phyloP scores from a whole-genome alignment of 768 basidiomycete genomes.

The Naganishia onofrii region DNA sequence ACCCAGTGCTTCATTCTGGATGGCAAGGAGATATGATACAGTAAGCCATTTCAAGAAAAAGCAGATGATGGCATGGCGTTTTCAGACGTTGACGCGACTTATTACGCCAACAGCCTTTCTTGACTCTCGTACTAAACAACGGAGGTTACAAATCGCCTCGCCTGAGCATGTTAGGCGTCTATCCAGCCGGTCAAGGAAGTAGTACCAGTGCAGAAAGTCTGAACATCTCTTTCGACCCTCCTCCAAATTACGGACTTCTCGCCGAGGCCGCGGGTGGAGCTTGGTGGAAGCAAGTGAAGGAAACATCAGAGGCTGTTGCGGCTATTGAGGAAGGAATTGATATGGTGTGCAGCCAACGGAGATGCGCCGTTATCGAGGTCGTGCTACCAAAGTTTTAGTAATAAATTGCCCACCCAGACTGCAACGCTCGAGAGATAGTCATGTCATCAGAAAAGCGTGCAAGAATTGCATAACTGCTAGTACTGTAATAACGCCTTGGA shows the following conservation, averaged over 20 bases:
- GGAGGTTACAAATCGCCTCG: conserved; percentile 63
- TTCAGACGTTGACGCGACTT: neutral
- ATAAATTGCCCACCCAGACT: neutral
- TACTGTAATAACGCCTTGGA: no score
- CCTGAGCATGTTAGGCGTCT: conserved; percentile 64
- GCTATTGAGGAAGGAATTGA: conserved; percentile 59
- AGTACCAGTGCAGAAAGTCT: conserved; percentile 57
- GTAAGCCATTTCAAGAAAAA: conserved; percentile 52
- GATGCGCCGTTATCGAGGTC: conserved; percentile 68
- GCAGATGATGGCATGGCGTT: neutral
- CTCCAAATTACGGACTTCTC: conserved; percentile 63
- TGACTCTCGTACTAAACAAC: conserved; percentile 70
- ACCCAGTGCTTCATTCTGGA: conserved; percentile 69
- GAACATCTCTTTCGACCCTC: conserved; percentile 65
- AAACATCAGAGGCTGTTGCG: conserved; percentile 48
- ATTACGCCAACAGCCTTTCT: conserved; percentile 59
- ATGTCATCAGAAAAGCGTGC: no score
- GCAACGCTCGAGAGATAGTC: no score
- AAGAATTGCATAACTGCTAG: no score
- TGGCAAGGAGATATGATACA: conserved; percentile 66
- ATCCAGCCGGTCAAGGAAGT: conserved; percentile 62
- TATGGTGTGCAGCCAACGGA: conserved; percentile 60
- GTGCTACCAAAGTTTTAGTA: conserved; percentile 56
- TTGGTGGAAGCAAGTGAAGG: conserved; percentile 57
- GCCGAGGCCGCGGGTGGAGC: conserved; percentile 68